phyloP scores from a whole-genome alignment of 768 basidiomycete species.

The Mrakia gelida region DNA sequence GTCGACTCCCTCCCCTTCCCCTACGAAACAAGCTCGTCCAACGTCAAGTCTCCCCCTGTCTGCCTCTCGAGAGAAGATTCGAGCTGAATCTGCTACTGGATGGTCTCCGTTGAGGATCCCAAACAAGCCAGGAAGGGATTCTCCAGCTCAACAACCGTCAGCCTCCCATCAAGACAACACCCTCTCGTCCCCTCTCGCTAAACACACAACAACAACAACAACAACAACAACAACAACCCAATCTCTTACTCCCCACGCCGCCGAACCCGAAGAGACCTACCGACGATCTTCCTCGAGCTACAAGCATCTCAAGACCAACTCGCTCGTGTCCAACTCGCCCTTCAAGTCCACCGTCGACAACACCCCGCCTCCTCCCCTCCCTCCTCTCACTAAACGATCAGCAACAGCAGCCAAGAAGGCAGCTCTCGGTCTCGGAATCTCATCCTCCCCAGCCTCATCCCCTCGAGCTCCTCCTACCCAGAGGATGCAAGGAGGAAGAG shows the following conservation, averaged over 20 bases:
- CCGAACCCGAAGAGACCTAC: not conserved
- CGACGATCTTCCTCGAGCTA: slow-evolving; percentile 44
- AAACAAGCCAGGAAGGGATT: slow-evolving; percentile 14
- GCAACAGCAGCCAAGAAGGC: slow-evolving; percentile 5
- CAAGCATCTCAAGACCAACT: slow-evolving; percentile 46
- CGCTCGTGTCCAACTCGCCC: slow-evolving; percentile 44
- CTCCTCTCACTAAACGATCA: not conserved
- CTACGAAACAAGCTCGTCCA: not conserved
- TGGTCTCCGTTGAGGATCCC: slow-evolving; percentile 29
- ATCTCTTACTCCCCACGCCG: not conserved
- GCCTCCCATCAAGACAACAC: not conserved
- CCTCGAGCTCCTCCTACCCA: slow-evolving; percentile 40
- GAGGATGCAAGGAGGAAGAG: slow-evolving; percentile 43
- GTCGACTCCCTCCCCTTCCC: not conserved
- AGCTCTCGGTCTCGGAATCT: not conserved
- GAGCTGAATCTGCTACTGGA: slow-evolving; percentile 12
- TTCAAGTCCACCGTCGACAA: slow-evolving; percentile 40
- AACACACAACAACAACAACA: not conserved
- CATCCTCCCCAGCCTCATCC: not conserved
- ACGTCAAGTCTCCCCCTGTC: not conserved
- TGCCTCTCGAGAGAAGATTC: slow-evolving; percentile 18
- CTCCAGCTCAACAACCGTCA: not conserved
- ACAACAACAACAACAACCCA: not conserved
- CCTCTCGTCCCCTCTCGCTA: not conserved
- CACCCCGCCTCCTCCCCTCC: slow-evolving; percentile 4